Conservation (phyloP, 2,329 filamentous ascomycete genomes). For the Aureobasidium uvarum region DNA sequence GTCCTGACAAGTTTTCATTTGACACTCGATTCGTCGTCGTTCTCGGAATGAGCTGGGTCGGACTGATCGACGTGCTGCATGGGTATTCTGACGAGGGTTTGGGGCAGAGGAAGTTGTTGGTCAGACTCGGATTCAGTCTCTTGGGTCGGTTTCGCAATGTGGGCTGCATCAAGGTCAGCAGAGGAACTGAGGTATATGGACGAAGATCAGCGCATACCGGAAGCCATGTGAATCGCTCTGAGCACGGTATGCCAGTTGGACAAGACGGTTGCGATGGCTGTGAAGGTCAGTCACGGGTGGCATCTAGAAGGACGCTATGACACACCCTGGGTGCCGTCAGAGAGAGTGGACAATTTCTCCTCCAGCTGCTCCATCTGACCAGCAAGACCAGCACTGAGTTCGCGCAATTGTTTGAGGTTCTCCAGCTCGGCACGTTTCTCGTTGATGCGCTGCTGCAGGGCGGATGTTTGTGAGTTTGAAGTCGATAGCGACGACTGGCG, state of each 20-base stretch:
- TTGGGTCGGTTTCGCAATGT: conserved; percentile 57
- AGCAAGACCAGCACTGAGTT: conserved; percentile 74
- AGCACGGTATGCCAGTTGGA: conserved; percentile 87
- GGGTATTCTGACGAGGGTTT: conserved; percentile 80
- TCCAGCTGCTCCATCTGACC: conserved; percentile 80
- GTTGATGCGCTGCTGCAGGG: conserved; percentile 70
- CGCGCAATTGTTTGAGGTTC: conserved; percentile 71
- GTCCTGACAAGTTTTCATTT: conserved; percentile 12
- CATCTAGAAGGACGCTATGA: not conserved
- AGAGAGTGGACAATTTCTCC: conserved; percentile 72
- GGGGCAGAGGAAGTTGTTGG: conserved; percentile 60
- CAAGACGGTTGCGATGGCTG: conserved; percentile 79
- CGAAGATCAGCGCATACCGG: conserved; percentile 53
- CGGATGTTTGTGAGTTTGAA: conserved; percentile 62
- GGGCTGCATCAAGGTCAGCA: conserved; percentile 52
- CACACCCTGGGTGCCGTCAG: conserved; percentile 76
- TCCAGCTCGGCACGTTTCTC: conserved; percentile 85
- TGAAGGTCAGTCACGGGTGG: not conserved
- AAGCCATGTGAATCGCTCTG: conserved; percentile 81
- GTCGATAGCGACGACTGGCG: conserved; percentile 57
- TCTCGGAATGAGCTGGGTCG: conserved; percentile 35
- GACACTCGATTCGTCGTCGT: conserved; percentile 29
- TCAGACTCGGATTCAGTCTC: conserved; percentile 47
- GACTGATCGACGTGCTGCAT: conserved; percentile 61
- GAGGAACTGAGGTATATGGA: not conserved